Conservation (phyloP, 495 filamentous ascomycete species). For the Tuber aestivum region DNA sequence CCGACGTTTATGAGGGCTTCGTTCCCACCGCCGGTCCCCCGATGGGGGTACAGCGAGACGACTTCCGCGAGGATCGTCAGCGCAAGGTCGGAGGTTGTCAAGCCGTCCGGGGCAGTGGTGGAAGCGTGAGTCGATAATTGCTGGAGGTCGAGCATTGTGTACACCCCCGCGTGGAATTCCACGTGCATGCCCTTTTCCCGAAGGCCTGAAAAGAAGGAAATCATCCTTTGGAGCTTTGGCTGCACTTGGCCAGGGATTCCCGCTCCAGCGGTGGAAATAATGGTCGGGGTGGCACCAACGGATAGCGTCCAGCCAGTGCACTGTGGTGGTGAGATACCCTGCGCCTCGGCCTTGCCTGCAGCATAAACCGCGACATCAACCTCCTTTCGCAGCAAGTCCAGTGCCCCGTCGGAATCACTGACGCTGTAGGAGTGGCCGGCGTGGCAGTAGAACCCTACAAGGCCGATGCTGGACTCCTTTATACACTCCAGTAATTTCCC, state of each 20-base stretch:
- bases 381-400: slow-evolving; percentile 56
- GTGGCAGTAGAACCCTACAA: slow-evolving; percentile 73
- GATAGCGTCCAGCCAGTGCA: slow-evolving; percentile 48
- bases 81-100: slow-evolving; percentile 55
- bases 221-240: slow-evolving; percentile 31
- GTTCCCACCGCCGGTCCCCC: slow-evolving; percentile 49
- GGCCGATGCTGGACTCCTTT: slow-evolving; percentile 46
- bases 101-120: slow-evolving; percentile 42
- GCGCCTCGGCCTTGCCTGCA: slow-evolving; percentile 41
- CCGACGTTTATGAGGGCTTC: slow-evolving; percentile 71
- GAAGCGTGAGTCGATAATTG: slow-evolving; percentile 66
- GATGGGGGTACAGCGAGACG: slow-evolving; percentile 59
- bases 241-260: slow-evolving; percentile 40
- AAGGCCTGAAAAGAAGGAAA: slow-evolving; percentile 6
- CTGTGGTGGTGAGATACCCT: background rate
- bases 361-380: slow-evolving; percentile 55
- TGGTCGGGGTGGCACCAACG: slow-evolving; percentile 77
- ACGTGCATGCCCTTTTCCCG: slow-evolving; percentile 41
- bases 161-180: slow-evolving; percentile 68
- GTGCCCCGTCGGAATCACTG: slow-evolving; percentile 51
- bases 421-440: slow-evolving; percentile 65
- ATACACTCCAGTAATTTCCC: slow-evolving; percentile 50
- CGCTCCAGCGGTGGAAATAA: slow-evolving; percentile 51
- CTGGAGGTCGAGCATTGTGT: slow-evolving; percentile 73
- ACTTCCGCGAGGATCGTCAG: slow-evolving; percentile 69